phyloP scores from a whole-genome alignment of 345 rosid genomes.

The Isatis tinctoria region DNA sequence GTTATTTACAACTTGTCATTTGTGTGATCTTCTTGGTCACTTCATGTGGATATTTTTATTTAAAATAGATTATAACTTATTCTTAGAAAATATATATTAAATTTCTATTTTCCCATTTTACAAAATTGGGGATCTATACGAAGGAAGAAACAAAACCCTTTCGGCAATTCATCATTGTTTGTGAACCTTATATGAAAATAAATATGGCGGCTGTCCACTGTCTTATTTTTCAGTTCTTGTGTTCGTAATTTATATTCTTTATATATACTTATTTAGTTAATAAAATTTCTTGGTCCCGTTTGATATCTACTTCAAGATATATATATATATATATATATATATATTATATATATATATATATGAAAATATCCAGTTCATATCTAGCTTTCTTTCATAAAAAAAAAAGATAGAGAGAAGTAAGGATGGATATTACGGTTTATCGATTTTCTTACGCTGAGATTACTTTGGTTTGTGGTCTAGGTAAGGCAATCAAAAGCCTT shows the following conservation, averaged over 20 bases:
- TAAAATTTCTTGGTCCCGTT: background rate
- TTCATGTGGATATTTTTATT: constrained; percentile 9
- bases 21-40: constrained; percentile 25
- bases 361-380: background rate
- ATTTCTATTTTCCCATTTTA: background rate
- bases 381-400: background rate
- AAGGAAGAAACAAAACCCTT: constrained; percentile 19
- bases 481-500: background rate
- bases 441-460: background rate
- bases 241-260: background rate
- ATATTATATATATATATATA: too few relatives aligned
- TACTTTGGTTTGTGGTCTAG: background rate
- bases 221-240: background rate
- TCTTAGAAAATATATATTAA: too few relatives aligned
- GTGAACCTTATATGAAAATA: constrained; percentile 28
- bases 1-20: constrained; percentile 29
- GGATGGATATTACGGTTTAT: background rate
- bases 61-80: background rate
- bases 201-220: constrained; percentile 24
- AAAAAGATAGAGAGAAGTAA: background rate
- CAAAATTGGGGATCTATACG: constrained; percentile 21
- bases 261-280: background rate
- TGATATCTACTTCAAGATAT: background rate
- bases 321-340: too few relatives aligned
- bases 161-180: constrained; percentile 29